Base-by-base conservation (phyloP, 768 basidiomycete species). In the Tylopilus sp. region DNA sequence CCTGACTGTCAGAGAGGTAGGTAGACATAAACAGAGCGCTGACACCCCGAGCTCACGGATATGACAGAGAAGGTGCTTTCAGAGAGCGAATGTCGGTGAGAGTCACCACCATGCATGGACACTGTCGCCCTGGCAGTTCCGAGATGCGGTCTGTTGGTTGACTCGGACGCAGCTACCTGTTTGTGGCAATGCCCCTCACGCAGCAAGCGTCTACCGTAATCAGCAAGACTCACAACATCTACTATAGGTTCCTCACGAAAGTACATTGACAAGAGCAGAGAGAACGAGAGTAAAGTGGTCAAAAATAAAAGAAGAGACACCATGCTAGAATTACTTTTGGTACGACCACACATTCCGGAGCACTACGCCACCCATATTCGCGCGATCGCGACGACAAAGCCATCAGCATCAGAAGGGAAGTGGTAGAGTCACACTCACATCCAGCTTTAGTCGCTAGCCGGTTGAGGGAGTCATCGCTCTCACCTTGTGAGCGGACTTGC, bases 391-490 rank as follows among this genome's bases (percentile, higher is more conserved):
- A 29, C 9, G 45, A 25, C 9, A 26, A 31, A 11, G 33, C 40
- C 37, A 48, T 66, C 54, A 65, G 50, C 29, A 53, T 16, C 6
- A 26, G 14, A 21, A 28, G 47, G 45, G 22, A 48, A 33, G 25
- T 29, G 6, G 45, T 31, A 33, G 14, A 46, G 31, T 4, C 17
- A 53, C 47, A 83, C 97, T 81, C 74, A 99, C 97, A 75, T 60
- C 97, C 97, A 59, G 89, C 92, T 76, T 86, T 86, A 58, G 95
- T 97, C 55, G 95, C 94, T 72, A 98, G 78, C 70, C 94, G 83
- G 85, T 99, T 99, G 68, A 98, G 71, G 42, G 92, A 91, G 72
- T 98, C 97, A 66, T 99, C 97, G 58, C 89, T 82, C 83, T 99
- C 96, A 65, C 93, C 96, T 72, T 89, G 87, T 59, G 92, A 89